Evolutionary conservation across 495 filamentous ascomycete species (phyloP).

Genomic region (Penicillium diatomitis): DNA sequence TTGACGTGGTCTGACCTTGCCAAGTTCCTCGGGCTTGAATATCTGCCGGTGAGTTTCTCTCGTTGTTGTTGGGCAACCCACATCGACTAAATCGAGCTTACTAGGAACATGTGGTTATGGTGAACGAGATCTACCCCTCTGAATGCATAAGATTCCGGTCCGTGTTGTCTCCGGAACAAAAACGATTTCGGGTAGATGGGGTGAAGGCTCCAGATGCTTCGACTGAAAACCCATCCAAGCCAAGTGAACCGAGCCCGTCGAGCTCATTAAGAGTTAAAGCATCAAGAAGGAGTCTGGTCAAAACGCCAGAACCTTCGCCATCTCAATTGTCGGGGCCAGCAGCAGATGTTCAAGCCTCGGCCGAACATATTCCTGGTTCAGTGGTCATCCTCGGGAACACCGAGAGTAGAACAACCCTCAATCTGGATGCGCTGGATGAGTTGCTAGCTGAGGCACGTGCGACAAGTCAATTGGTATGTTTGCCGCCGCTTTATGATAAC

Average conservation of each 20-base stretch:
- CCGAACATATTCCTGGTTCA: not conserved
- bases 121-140: conserved; percentile 69
- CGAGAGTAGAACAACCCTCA: not conserved
- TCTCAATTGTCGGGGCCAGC: not conserved
- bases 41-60: conserved; percentile 35
- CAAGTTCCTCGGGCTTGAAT: conserved; percentile 42
- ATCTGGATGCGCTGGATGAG: conserved; percentile 45
- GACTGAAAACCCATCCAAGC: not conserved
- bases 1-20: conserved; percentile 60
- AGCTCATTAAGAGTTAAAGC: conserved; percentile 23
- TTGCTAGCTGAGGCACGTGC: conserved; percentile 49
- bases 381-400: not conserved
- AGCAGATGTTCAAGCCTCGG: not conserved
- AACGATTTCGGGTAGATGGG: conserved; percentile 50
- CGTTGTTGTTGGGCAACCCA: conserved; percentile 2
- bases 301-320: conserved; percentile 13
- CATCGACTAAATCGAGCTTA: conserved; percentile 16
- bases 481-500: not conserved
- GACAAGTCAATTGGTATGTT: conserved; percentile 44
- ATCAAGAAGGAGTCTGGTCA: conserved; percentile 9
- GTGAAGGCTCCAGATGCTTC: conserved; percentile 4
- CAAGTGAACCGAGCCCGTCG: not conserved
- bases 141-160: conserved; percentile 61
- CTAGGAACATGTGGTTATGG: conserved; percentile 45
- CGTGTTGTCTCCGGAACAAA: conserved; percentile 49